Conservation (phyloP, 208 protist species). For the Angomonas deanei region DNA sequence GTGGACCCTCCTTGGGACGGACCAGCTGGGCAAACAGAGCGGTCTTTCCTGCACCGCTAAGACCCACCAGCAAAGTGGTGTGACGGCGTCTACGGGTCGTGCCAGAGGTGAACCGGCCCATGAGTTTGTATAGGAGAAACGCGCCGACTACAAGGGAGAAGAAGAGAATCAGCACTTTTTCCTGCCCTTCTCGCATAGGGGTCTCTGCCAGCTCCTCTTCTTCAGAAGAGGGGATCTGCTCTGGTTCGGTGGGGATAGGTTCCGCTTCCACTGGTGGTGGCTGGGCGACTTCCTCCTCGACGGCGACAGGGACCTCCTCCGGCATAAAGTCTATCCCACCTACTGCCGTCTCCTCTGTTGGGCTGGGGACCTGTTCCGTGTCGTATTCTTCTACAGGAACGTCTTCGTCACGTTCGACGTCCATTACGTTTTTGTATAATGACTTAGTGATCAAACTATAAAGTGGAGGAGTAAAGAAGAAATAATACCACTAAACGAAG, state of each 20-base stretch:
- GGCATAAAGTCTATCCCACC: too few species aligned
- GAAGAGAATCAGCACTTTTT: background rate
- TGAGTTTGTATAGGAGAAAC: conserved; percentile 15
- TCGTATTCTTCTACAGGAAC: background rate
- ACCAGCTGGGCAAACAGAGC: conserved; percentile 59
- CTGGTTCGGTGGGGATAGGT: background rate
- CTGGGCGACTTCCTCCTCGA: too few species aligned
- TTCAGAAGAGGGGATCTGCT: background rate
- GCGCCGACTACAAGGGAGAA: background rate
- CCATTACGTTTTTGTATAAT: background rate
- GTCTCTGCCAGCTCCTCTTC: background rate
- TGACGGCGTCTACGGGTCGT: conserved; percentile 7
- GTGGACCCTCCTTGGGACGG: background rate
- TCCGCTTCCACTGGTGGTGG: background rate
- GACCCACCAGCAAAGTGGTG: conserved; percentile 50
- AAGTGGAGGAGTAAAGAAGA: conserved; percentile 4
- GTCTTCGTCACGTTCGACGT: too few species aligned
- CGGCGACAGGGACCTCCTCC: too few species aligned
- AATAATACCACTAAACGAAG: background rate
- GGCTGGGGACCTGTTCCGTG: background rate
- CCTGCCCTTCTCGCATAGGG: background rate
- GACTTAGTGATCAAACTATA: background rate
- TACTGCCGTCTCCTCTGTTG: too few species aligned
- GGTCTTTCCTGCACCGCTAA: conserved; percentile 73
- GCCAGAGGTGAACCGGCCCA: conserved; percentile 3